phyloP scores from a whole-genome alignment of 2,329 filamentous ascomycete genomes.

The Xylariaceae sp. region DNA sequence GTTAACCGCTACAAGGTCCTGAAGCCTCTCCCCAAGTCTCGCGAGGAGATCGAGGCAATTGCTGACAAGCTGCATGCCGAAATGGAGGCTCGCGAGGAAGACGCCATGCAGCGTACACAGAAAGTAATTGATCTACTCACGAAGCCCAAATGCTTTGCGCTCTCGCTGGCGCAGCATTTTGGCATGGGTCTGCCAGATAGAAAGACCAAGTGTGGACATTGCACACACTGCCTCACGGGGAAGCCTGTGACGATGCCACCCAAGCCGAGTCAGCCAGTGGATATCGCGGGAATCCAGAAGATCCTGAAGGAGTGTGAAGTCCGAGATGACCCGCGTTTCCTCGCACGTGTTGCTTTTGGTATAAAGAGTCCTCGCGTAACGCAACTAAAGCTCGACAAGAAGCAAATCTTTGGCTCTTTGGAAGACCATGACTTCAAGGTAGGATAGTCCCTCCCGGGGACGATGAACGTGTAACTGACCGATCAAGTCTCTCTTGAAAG shows the following conservation, averaged over 20 bases:
- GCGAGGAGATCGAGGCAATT: slow-evolving; percentile 39
- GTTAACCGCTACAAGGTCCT: slow-evolving; percentile 50
- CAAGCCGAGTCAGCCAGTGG: slow-evolving; percentile 33
- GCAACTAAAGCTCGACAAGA: slow-evolving; percentile 42
- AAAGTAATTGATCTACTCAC: slow-evolving; percentile 52
- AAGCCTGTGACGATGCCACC: slow-evolving; percentile 33
- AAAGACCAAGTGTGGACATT: slow-evolving; percentile 48
- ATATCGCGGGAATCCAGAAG: slow-evolving; percentile 34
- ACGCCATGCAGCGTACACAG: slow-evolving; percentile 46
- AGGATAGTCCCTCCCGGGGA: slow-evolving; percentile 10
- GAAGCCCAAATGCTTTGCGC: slow-evolving; percentile 45
- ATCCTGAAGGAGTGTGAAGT: slow-evolving; percentile 41
- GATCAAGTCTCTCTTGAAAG: slow-evolving; percentile 20
- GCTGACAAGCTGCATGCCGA: slow-evolving; percentile 43
- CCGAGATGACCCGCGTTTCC: slow-evolving; percentile 54
- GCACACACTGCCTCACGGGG: slow-evolving; percentile 43
- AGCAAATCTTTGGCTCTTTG: slow-evolving; percentile 46
- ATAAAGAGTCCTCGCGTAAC: slow-evolving; percentile 54
- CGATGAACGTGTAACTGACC: not conserved
- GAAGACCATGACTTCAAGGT: slow-evolving; percentile 51
- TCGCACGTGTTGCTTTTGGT: slow-evolving; percentile 58
- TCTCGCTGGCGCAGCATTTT: slow-evolving; percentile 51
- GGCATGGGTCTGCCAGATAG: slow-evolving; percentile 45
- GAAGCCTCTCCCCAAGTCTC: slow-evolving; percentile 38
- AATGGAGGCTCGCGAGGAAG: slow-evolving; percentile 48